Base-by-base conservation (phyloP, 1,284 basidiomycete species). In the Pyrrhoderma lamaoense region DNA sequence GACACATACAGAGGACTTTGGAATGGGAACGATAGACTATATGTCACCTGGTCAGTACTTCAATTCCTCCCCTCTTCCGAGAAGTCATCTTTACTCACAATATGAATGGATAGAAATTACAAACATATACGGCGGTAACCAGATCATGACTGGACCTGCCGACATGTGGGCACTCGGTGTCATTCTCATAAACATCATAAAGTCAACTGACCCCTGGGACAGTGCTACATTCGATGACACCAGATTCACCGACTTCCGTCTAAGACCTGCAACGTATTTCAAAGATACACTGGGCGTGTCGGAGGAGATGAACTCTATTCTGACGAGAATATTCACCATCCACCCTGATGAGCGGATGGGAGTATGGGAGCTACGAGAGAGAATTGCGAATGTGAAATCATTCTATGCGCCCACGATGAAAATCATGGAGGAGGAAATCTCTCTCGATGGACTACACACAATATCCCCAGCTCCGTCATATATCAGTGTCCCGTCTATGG, bases 111-210 rank as follows among this genome's bases (percentile, higher is more conserved):
- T n/a, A 86, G 95, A 98, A 70, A 97, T 94, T 66, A 90, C 95
- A 68, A 93, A 93, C 49, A 90, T 88, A 56, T 74, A 82, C 45
- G 14, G 14, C 88, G 85, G 61, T 79, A 79, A 31, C 76, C 75
- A 72, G 48, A 75, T 40, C 38, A 16, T 16, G n/a, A 7, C 38
- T 40, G 97, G 97, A 71, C 89, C 85, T 65, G 96, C 95, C 69
- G 95, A 99, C 70, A 82, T 99, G 58, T 99, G 96, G 95, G 95
- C 95, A 19, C 78, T 99, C 55, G 95, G 95, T 40, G 93, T 99
- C 61, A 86, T 90, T 57, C 85, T 99, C 44, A 85, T 98, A 65
- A 98, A 98, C 68, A 81, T 99, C 51, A 87, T 92, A 46, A 96
- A 92, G 40, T 93, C 93, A 16, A 85, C 93, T 54, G 97, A 98